A percentile compares a stretch with the other conserved stretches of the same genome.
Conservation (phyloP, 140 eudicot genomes). For the Oenanthe javanica region DNA sequence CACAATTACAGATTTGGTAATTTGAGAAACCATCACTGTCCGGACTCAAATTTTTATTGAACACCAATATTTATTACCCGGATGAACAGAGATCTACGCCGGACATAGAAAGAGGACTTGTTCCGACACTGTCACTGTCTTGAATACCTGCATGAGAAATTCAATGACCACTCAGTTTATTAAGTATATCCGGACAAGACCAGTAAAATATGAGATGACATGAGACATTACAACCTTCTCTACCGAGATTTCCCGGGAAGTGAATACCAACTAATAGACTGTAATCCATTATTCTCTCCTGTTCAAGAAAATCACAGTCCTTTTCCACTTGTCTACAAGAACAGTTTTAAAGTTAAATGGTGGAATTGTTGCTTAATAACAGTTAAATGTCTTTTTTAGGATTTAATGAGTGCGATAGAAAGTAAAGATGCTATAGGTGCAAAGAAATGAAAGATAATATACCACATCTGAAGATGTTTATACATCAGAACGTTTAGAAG, state of each 20-base stretch:
- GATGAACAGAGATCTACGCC: background rate
- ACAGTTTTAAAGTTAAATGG: background rate
- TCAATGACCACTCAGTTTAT: background rate
- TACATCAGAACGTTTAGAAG: background rate
- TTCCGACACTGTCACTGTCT: background rate
- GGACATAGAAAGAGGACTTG: conserved; percentile 2
- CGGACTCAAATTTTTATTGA: background rate
- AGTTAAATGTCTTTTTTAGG: background rate
- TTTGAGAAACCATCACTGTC: background rate
- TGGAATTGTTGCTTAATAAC: background rate
- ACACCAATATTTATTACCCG: background rate
- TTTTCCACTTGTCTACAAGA: conserved; percentile 65
- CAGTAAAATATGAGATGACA: background rate
- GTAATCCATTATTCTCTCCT: conserved; percentile 77
- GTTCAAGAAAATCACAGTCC: conserved; percentile 73
- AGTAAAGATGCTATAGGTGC: background rate
- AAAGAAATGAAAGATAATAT: background rate
- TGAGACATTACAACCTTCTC: conserved; percentile 24
- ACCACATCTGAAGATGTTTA: background rate
- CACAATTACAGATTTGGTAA: background rate
- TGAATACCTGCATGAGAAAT: background rate
- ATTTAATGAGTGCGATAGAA: background rate
- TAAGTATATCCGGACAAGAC: background rate
- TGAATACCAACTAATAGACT: conserved; percentile 84
- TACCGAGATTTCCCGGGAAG: conserved; percentile 38